Evolutionary conservation across 768 basidiomycete genomes (phyloP).

Genomic region (Russula sp.): DNA sequence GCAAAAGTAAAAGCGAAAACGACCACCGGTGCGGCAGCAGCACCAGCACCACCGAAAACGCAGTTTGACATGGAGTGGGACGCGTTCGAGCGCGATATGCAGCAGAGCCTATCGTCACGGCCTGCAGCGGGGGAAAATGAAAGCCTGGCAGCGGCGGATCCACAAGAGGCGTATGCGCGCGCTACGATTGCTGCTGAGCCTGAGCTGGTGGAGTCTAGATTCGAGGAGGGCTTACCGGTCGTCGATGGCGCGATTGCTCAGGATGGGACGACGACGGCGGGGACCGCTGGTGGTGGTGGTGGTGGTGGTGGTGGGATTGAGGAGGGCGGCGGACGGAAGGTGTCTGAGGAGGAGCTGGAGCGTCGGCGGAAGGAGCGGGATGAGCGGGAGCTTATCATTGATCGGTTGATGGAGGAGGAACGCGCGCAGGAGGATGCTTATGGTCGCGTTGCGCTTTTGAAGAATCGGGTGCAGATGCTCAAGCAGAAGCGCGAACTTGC

Average conservation of each 20-base stretch:
- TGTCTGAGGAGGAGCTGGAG: constrained; percentile 44
- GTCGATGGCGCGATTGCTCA: constrained; percentile 15
- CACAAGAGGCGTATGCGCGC: constrained; percentile 54
- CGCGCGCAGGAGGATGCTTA: constrained; percentile 86
- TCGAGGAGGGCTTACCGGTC: constrained; percentile 51
- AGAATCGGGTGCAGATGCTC: constrained; percentile 60
- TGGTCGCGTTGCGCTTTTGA: constrained; percentile 63
- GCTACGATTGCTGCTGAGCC: constrained; percentile 75
- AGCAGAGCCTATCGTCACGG: neutral
- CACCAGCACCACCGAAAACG: constrained; percentile 33
- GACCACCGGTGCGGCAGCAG: constrained; percentile 30
- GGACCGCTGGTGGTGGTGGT: no score
- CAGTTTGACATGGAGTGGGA: constrained; percentile 71
- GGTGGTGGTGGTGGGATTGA: no score
- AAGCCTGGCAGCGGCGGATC: constrained; percentile 10
- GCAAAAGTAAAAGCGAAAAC: constrained; percentile 16
- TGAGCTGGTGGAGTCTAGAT: constrained; percentile 47
- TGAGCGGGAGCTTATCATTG: constrained; percentile 81
- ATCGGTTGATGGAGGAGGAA: constrained; percentile 80
- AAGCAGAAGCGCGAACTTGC: constrained; percentile 43
- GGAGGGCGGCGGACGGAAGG: constrained; percentile 37
- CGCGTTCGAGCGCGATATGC: constrained; percentile 61
- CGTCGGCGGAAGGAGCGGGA: constrained; percentile 59
- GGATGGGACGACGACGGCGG: no score
- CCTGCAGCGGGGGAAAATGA: neutral